A percentile compares a stretch with the other conserved stretches of the same genome.
phyloP scores from a whole-genome alignment of 2,329 filamentous ascomycete genomes.

The Nannizzia gypsea region DNA sequence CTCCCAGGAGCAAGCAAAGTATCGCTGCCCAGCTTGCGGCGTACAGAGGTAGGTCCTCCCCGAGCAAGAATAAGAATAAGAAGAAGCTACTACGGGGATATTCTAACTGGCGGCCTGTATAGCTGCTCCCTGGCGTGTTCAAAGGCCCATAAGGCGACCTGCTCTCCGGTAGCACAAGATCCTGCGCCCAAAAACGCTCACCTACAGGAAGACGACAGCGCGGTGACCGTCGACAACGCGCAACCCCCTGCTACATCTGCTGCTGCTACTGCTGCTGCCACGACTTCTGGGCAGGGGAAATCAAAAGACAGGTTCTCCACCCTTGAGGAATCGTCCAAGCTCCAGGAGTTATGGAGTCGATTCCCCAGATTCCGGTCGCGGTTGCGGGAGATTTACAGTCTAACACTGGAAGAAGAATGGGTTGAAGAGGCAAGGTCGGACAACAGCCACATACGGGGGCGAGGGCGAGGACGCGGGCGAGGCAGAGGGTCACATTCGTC shows the following conservation, averaged over 20 bases:
- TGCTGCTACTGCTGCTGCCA: background rate
- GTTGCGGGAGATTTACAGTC: conserved; percentile 33
- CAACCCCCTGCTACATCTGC: too few species aligned
- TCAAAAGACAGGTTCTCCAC: conserved; percentile 3
- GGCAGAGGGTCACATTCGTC: conserved; percentile 16
- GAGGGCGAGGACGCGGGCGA: conserved; percentile 16
- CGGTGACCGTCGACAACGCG: too few species aligned
- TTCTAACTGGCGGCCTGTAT: background rate
- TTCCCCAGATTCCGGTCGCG: conserved; percentile 30
- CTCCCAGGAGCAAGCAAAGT: conserved; percentile 20
- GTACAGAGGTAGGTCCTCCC: conserved; percentile 18
- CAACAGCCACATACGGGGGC: conserved; percentile 17
- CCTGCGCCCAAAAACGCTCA: background rate
- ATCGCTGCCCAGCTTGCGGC: conserved; percentile 22
- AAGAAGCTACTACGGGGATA: background rate
- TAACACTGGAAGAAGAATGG: conserved; percentile 32
- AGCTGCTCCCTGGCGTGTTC: conserved; percentile 39
- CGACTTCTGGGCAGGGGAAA: background rate
- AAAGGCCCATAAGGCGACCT: conserved; percentile 35
- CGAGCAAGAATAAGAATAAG: background rate
- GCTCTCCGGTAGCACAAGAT: conserved; percentile 22
- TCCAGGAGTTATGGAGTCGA: conserved; percentile 28
- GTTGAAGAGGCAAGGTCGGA: conserved; percentile 22
- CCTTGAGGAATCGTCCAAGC: conserved; percentile 21
- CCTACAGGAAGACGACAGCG: background rate